These are phyloP conservation scores for Penicillium sp. DNA, from an alignment of 2,329 filamentous ascomycete genomes.

Conservation along the genomic window DNA sequence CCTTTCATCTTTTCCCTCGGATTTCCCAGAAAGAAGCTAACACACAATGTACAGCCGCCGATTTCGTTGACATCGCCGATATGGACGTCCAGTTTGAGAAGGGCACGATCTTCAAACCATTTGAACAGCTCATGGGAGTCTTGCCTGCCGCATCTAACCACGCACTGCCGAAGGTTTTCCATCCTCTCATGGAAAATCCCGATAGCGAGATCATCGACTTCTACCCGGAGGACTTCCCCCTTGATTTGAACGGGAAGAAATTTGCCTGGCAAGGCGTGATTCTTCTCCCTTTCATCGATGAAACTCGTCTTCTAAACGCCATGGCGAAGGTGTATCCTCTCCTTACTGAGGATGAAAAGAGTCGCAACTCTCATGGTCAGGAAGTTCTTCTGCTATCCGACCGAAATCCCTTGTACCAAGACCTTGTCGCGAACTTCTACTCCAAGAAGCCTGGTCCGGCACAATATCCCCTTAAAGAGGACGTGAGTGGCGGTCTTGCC, in stretches of 20 bases:
- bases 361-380: constrained; percentile 75
- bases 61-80: constrained; percentile 80
- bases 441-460: constrained; percentile 75
- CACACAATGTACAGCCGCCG: constrained; percentile 59
- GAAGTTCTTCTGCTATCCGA: constrained; percentile 85
- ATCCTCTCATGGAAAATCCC: constrained; percentile 81
- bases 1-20: not conserved
- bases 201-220: constrained; percentile 96
- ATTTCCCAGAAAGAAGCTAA: not conserved
- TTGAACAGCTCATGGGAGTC: constrained; percentile 98
- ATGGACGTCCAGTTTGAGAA: constrained; percentile 80
- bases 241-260: constrained; percentile 97
- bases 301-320: constrained; percentile 76
- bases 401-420: constrained; percentile 79
- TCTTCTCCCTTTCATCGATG: constrained; percentile 92
- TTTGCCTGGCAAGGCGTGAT: constrained; percentile 97
- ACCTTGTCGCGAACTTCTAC: constrained; percentile 82
- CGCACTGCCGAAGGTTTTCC: constrained; percentile 83
- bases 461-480: constrained; percentile 71
- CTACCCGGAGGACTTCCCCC: constrained; percentile 89
- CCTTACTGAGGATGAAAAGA: constrained; percentile 71
- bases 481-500: constrained; percentile 72
- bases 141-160: constrained; percentile 90
- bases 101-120: constrained; percentile 82
- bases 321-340: constrained; percentile 81